A percentile compares a stretch with the other conserved stretches of the same genome.
These are phyloP conservation scores for Backusella westeae DNA, from an alignment of 192 early-diverging fungal species.

Conservation along the genomic window DNA sequence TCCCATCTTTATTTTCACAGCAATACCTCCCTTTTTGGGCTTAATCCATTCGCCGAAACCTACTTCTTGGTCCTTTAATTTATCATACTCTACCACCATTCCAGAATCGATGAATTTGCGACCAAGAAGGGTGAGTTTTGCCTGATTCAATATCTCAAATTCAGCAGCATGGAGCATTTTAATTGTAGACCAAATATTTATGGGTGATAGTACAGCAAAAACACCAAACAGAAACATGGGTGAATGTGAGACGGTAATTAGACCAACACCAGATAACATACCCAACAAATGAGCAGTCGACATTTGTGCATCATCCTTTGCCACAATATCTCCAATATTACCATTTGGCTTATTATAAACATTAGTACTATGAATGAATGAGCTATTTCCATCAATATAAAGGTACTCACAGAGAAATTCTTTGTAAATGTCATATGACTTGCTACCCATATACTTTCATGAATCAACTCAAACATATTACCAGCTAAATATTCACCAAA, in stretches of 20 bases:
- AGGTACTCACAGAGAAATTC: constrained; percentile 53
- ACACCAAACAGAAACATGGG: constrained; percentile 53
- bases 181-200: constrained; percentile 54
- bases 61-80: constrained; percentile 40
- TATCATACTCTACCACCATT: constrained; percentile 41
- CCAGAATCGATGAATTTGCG: constrained; percentile 48
- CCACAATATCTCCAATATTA: constrained; percentile 71
- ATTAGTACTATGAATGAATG: not conserved
- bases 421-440: constrained; percentile 74
- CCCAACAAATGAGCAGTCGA: constrained; percentile 63
- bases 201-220: constrained; percentile 53
- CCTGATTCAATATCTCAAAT: constrained; percentile 67
- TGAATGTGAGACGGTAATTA: constrained; percentile 52
- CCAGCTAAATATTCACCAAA: constrained; percentile 31
- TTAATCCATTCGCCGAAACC: constrained; percentile 65
- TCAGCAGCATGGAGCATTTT: constrained; percentile 53
- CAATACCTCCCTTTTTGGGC: constrained; percentile 31
- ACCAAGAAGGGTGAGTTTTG: constrained; percentile 53
- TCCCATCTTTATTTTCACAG: constrained; percentile 45
- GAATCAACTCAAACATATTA: constrained; percentile 58
- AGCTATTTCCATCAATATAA: not conserved
- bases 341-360: constrained; percentile 45
- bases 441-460: constrained; percentile 64
- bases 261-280: constrained; percentile 54
- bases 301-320: constrained; percentile 74